These are phyloP conservation scores for Yamadazyma taylorii DNA, from an alignment of 1,139 yeast species.

Conservation along the genomic window DNA sequence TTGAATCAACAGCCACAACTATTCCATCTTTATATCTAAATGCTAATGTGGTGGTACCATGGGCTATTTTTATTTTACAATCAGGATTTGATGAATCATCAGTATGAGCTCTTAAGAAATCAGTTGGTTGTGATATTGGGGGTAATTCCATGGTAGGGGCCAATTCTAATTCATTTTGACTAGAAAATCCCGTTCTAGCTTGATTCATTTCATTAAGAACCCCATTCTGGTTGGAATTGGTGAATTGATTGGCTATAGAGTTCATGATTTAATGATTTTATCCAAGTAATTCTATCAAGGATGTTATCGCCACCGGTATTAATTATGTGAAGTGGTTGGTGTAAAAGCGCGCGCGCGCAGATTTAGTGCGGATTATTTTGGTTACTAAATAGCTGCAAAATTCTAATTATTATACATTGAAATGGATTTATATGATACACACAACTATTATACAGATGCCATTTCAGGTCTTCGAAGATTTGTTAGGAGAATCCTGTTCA, in stretches of 20 bases:
- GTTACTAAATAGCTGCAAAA: neutral
- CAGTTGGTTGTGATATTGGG: conserved; percentile 90
- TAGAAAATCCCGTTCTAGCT: conserved; percentile 22
- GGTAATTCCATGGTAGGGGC: conserved; percentile 76
- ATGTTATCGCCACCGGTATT: conserved; percentile 1
- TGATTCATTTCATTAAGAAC: conserved; percentile 31
- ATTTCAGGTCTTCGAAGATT: conserved; percentile 4
- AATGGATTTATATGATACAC: conserved; percentile 1
- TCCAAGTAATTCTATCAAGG: too few species aligned
- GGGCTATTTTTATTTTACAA: conserved; percentile 93
- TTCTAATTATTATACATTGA: neutral
- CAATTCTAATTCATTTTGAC: conserved; percentile 32
- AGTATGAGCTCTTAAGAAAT: conserved; percentile 94
- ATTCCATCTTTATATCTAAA: conserved; percentile 96
- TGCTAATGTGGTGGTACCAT: conserved; percentile 97
- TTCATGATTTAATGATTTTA: conserved; percentile 28
- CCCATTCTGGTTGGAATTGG: conserved; percentile 30
- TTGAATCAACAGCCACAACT: conserved; percentile 93
- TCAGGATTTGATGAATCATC: conserved; percentile 92
- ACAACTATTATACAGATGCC: too few species aligned
- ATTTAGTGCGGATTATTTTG: too few species aligned
- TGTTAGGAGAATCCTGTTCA: conserved; percentile 10
- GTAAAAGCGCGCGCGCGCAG: too few species aligned
- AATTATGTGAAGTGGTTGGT: too few species aligned
- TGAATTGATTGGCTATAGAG: conserved; percentile 40